A percentile compares a stretch with the other conserved stretches of the same genome.
Conservation (phyloP, 441 rosid species). For the Iberis amara region DNA sequence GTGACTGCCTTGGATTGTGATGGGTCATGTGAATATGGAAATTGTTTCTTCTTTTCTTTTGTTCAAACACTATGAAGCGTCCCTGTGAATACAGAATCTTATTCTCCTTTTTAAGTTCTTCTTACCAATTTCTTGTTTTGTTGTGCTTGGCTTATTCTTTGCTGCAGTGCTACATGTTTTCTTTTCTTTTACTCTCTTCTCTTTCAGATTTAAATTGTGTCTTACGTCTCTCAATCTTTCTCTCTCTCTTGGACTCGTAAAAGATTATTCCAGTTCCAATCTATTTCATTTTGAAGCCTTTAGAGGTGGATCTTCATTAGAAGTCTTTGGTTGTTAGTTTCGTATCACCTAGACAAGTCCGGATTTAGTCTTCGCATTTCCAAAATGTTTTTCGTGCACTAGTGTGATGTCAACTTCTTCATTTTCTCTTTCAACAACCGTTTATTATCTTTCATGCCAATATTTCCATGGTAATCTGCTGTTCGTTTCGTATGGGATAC, state of each 20-base stretch:
- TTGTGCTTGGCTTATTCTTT: constrained; percentile 21
- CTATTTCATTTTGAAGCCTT: too few species aligned
- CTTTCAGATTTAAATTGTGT: not conserved
- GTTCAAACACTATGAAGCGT: constrained; percentile 26
- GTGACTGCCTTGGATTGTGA: constrained; percentile 38
- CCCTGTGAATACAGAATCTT: constrained; percentile 27
- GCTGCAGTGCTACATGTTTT: too few species aligned
- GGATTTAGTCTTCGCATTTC: too few species aligned
- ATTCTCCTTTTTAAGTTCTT: constrained; percentile 21
- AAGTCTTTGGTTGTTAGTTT: too few species aligned
- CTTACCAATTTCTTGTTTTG: constrained; percentile 26
- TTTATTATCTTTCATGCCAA: too few species aligned
- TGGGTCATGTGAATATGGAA: constrained; percentile 29
- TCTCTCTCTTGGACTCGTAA: not conserved
- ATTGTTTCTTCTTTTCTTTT: constrained; percentile 25
- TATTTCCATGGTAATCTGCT: too few species aligned
- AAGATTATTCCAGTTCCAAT: too few species aligned
- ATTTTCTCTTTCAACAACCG: too few species aligned
- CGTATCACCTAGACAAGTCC: too few species aligned
- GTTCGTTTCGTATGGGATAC: too few species aligned
- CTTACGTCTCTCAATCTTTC: too few species aligned
- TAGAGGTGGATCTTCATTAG: too few species aligned
- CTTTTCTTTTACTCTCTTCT: constrained; percentile 20
- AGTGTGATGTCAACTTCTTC: not conserved
- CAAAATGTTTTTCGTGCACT: not conserved